Base-by-base conservation (phyloP, 2,329 filamentous ascomycete species). In the Madurella mycetomatis region DNA sequence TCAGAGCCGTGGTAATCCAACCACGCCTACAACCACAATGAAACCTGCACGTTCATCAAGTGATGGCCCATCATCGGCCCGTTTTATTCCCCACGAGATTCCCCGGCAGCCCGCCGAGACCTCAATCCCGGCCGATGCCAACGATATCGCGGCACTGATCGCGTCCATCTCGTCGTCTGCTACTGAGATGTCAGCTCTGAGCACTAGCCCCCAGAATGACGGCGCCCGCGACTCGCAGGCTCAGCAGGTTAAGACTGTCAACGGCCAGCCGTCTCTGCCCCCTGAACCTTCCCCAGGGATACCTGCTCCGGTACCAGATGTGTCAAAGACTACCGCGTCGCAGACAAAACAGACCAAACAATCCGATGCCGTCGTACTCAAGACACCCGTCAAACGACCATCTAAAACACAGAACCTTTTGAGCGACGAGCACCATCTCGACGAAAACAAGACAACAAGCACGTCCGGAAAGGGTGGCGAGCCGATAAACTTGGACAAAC, bases 81-180 rank as follows among this genome's bases (percentile, higher is more conserved):
- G 11, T 5, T 49, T 48, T 18, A 42, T 53, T 13, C 49, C 60
- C 15, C 51, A 53, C 18, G 30, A 41, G 12, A 17, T 44, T 2
- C 51, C 57, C 13, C 32, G 31, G 11, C 34, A 41, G 19, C 49
- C 51, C 41, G 5, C 42, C 9, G 15, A 53, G 34, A 34, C 49
- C 5, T 59, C 58, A 8, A n/a, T 60, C 18, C 48, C 34, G 17
- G 54, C 56, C 3, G 53, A 59, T 56, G 55, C 52, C 1, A 51
- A 56, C 45, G 59, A 63, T 19, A 60, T 63, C 37, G 56, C 53
- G 11, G 60, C 52, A 13, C 34, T 64, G 32, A 64, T 64, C 11
- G 49, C 54, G 11, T 64, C 60, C 5, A 54, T 61, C 18, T 60
- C 58, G 7, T 54, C 53, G 9, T 43, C 39, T 47, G 40, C 30